Percentiles rank a stretch among this genome's conserved stretches.
phyloP scores from a whole-genome alignment of 2,329 filamentous ascomycete genomes.

The Ophiostoma australiae region DNA sequence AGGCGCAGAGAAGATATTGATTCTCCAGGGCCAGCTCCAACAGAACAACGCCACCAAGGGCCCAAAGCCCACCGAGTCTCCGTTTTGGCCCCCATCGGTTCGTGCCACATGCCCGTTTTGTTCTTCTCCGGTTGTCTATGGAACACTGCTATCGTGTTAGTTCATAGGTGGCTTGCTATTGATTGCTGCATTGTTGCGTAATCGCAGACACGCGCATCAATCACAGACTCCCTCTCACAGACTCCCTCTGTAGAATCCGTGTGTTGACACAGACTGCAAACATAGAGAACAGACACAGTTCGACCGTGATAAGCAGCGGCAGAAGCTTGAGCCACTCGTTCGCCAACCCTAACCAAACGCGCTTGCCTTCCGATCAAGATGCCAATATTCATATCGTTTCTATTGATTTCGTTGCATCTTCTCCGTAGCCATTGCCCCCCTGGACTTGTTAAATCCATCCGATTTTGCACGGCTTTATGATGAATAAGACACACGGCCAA shows the following conservation, averaged over 20 bases:
- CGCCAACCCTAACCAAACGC: neutral
- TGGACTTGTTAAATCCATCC: neutral
- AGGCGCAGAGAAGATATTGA: neutral
- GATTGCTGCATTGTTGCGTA: neutral
- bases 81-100: slow-evolving; percentile 2
- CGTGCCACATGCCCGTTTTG: neutral
- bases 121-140: neutral
- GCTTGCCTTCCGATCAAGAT: neutral
- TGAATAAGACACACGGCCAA: no score
- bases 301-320: neutral
- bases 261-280: neutral
- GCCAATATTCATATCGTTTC: neutral
- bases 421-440: neutral
- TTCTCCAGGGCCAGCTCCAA: neutral
- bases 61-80: neutral
- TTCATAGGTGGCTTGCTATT: neutral
- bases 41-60: neutral
- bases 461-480: neutral
- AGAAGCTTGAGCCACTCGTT: neutral
- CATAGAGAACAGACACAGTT: neutral
- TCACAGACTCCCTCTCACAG: neutral
- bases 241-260: neutral
- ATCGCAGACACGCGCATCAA: neutral
- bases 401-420: neutral
- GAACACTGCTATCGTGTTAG: neutral